These are phyloP conservation scores for Saccharomycopsis amapae DNA, from an alignment of 805 yeast species.

Conservation along the genomic window DNA sequence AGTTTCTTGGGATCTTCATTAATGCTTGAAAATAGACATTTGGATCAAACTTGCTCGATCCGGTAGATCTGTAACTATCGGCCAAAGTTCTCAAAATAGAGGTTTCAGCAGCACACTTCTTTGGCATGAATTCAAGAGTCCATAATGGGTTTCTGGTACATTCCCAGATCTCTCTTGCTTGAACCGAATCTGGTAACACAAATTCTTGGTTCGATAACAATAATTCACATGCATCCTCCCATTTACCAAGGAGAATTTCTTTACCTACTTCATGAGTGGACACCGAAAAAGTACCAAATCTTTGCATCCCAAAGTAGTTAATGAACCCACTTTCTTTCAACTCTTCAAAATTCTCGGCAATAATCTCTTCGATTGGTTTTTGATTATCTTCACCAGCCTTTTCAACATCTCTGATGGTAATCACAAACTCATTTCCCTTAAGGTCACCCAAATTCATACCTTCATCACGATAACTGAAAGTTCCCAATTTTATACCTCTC, in stretches of 20 bases:
- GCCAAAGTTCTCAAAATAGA: slow-evolving; percentile 58
- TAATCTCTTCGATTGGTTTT: slow-evolving; percentile 35
- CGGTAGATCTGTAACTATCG: slow-evolving; percentile 40
- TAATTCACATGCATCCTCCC: slow-evolving; percentile 74
- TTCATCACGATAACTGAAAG: slow-evolving; percentile 57
- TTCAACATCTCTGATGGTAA: slow-evolving; percentile 70
- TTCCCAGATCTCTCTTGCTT: slow-evolving; percentile 78
- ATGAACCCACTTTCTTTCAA: slow-evolving; percentile 70
- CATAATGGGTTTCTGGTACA: slow-evolving; percentile 56
- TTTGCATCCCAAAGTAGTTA: slow-evolving; percentile 96
- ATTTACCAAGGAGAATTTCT: slow-evolving; percentile 59
- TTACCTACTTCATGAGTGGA: slow-evolving; percentile 87
- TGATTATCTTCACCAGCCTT: neutral
- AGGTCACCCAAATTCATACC: slow-evolving; percentile 75
- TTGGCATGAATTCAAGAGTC: slow-evolving; percentile 76
- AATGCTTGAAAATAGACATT: slow-evolving; percentile 69
- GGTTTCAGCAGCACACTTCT: slow-evolving; percentile 78
- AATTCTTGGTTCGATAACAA: slow-evolving; percentile 80
- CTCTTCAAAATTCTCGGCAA: slow-evolving; percentile 48
- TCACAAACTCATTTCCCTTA: slow-evolving; percentile 80
- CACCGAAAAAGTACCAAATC: slow-evolving; percentile 92
- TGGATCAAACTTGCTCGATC: slow-evolving; percentile 38
- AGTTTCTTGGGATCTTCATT: slow-evolving; percentile 84
- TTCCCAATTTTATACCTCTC: slow-evolving; percentile 73
- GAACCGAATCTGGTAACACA: slow-evolving; percentile 74